Evolutionary conservation across 2,329 filamentous ascomycete genomes (phyloP).

Genomic region (Calcarisporium arbuscula): DNA sequence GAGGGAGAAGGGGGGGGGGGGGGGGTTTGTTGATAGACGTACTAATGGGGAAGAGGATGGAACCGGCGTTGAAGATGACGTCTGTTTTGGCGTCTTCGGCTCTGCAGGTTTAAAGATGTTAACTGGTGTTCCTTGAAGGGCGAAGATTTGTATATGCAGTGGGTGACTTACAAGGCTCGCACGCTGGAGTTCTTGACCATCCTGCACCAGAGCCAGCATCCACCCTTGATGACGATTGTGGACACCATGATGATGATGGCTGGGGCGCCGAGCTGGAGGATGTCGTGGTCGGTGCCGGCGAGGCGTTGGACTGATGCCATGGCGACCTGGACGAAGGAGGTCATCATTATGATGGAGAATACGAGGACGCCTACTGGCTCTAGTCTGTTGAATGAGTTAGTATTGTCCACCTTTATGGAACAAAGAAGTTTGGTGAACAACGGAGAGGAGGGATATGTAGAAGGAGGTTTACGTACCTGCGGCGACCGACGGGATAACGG

Average conservation of each 20-base stretch:
- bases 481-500: constrained; percentile 70
- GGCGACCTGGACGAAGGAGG: constrained; percentile 72
- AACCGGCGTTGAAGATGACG: constrained; percentile 86
- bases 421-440: too few species aligned
- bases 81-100: constrained; percentile 58
- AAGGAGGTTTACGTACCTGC: too few species aligned
- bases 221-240: constrained; percentile 75
- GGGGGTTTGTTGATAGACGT: constrained; percentile 16
- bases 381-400: constrained; percentile 36
- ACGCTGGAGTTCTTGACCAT: constrained; percentile 81
- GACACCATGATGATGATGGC: constrained; percentile 74
- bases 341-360: constrained; percentile 83
- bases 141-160: too few species aligned
- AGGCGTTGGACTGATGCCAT: constrained; percentile 64
- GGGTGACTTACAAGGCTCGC: constrained; percentile 57
- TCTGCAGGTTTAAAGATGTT: constrained; percentile 19
- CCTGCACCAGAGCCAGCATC: constrained; percentile 83
- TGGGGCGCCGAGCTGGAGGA: constrained; percentile 67
- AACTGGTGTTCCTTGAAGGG: constrained; percentile 1
- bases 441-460: too few species aligned
- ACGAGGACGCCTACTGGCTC: constrained; percentile 77
- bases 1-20: background rate
- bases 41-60: constrained; percentile 77
- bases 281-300: constrained; percentile 50
- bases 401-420: background rate